phyloP scores from a whole-genome alignment of 257 asterid genomes.

The Salvia rosmarinus region DNA sequence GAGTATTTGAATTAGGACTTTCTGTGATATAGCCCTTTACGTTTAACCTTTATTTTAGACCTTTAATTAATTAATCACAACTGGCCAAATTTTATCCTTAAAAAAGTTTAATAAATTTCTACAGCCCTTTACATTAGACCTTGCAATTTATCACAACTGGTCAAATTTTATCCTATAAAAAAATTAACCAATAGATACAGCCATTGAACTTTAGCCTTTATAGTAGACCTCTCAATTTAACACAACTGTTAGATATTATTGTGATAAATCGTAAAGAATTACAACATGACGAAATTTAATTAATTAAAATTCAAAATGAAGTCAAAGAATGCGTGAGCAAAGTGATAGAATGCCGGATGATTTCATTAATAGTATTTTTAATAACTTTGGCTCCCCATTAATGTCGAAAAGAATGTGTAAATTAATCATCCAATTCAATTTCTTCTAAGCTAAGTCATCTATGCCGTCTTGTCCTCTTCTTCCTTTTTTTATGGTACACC shows the following conservation, averaged over 20 bases:
- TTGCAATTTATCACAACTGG: too few relatives aligned
- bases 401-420: not conserved
- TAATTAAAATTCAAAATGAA: not conserved
- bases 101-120: too few relatives aligned
- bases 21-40: too few relatives aligned
- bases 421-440: constrained; percentile 3
- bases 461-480: not conserved
- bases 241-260: too few relatives aligned
- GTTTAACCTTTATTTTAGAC: too few relatives aligned
- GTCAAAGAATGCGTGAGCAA: constrained; percentile 8
- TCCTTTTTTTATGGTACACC: too few relatives aligned
- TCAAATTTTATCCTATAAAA: not conserved
- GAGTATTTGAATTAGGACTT: too few relatives aligned
- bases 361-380: not conserved
- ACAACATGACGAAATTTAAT: not conserved
- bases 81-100: too few relatives aligned
- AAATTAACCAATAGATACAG: not conserved
- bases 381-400: not conserved
- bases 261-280: too few relatives aligned
- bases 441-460: constrained; percentile 21
- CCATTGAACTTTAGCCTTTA: not conserved
- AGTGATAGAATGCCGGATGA: not conserved
- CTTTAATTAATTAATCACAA: too few relatives aligned
- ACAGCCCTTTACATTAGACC: too few relatives aligned
- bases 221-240: not conserved